phyloP scores from a whole-genome alignment of 495 filamentous ascomycete species.

The Neurospora terricola region DNA sequence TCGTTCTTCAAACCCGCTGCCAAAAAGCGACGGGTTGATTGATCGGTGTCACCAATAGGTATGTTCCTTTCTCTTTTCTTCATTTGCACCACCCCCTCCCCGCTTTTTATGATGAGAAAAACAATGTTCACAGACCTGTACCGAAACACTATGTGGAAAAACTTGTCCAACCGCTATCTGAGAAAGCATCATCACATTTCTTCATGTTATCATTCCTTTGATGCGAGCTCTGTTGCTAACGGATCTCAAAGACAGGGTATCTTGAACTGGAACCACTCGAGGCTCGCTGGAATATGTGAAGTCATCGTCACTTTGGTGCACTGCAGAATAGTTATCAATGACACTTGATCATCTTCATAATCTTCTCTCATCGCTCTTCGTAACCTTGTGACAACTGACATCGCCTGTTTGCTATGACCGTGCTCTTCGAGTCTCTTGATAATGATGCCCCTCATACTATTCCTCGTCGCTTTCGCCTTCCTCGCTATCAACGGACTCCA shows the following conservation, averaged over 20 bases:
- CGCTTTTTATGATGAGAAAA: slow-evolving; percentile 50
- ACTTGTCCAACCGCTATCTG: slow-evolving; percentile 76
- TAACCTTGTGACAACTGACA: not conserved
- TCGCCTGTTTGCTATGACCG: not conserved
- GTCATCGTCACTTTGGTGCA: not conserved
- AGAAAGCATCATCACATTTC: slow-evolving; percentile 24
- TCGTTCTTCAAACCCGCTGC: slow-evolving; percentile 52
- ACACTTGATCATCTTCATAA: not conserved
- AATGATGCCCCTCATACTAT: too few relatives aligned
- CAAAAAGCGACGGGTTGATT: slow-evolving; percentile 38
- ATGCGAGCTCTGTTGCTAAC: slow-evolving; percentile 15
- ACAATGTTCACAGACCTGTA: slow-evolving; percentile 73
- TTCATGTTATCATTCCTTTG: slow-evolving; percentile 2
- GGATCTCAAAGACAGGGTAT: not conserved
- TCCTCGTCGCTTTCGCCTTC: slow-evolving; percentile 8
- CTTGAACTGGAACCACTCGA: not conserved
- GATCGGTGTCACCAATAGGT: slow-evolving; percentile 12
- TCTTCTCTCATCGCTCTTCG: not conserved
- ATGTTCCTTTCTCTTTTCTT: slow-evolving; percentile 19
- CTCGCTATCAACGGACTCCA: slow-evolving; percentile 6
- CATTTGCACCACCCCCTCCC: not conserved
- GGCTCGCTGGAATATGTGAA: not conserved
- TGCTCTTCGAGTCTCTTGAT: slow-evolving; percentile 7
- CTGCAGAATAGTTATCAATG: not conserved
- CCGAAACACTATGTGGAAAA: slow-evolving; percentile 54